phyloP scores from a whole-genome alignment of 306 rosid genomes.

The Macrotyloma uniflorum region DNA sequence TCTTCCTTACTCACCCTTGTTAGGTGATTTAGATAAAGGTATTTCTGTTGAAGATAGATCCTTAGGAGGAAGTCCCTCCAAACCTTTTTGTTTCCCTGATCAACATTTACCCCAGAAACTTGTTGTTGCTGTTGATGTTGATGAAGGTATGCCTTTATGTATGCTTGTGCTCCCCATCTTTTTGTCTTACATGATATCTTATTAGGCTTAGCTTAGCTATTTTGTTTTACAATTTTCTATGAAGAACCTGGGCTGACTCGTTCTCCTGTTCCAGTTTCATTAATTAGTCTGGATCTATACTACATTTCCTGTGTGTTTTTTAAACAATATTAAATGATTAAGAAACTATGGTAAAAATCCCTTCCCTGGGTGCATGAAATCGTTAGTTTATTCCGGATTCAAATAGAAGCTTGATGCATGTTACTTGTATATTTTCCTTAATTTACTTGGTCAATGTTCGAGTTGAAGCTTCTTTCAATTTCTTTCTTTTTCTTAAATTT shows the following conservation, averaged over 20 bases:
- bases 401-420: not conserved
- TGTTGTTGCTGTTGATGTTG: slow-evolving; percentile 84
- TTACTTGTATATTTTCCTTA: slow-evolving; percentile 2
- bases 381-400: not conserved
- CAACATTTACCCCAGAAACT: slow-evolving; percentile 49
- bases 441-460: not conserved
- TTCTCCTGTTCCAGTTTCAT: not conserved
- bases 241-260: not conserved
- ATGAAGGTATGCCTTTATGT: slow-evolving; percentile 61
- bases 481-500: not conserved
- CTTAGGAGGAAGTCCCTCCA: slow-evolving; percentile 35
- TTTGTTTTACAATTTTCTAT: not conserved
- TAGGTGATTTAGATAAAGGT: slow-evolving; percentile 34
- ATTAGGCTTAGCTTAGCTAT: not conserved
- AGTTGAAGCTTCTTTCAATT: not conserved
- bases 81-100: slow-evolving; percentile 44
- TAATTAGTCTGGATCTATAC: not conserved
- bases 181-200: not conserved
- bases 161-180: not conserved
- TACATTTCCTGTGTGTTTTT: not conserved
- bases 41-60: slow-evolving; percentile 26
- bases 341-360: not conserved
- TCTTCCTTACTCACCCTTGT: slow-evolving; percentile 29
- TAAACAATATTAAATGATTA: not conserved
- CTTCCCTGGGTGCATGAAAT: not conserved